Conservation (phyloP, 164 flowering plant species). For the Paratinospora sagittata region DNA sequence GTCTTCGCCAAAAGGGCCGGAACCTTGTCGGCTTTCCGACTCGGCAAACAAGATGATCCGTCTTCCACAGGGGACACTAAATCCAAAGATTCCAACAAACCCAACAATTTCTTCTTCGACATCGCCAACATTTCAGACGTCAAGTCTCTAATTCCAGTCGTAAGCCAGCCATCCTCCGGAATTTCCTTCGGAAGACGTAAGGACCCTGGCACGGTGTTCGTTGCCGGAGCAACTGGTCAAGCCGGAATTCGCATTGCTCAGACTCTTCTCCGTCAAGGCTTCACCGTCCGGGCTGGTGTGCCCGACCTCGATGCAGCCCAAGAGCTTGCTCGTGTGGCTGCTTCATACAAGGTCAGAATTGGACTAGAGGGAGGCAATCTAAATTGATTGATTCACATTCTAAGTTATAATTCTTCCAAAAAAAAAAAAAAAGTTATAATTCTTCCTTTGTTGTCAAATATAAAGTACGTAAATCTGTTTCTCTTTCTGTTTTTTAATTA, state of each 20-base stretch:
- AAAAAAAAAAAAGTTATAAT: too few relatives aligned
- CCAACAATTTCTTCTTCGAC: conserved; percentile 32
- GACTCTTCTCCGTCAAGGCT: conserved; percentile 65
- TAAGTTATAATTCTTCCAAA: too few relatives aligned
- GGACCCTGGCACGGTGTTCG: conserved; percentile 78
- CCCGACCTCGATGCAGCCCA: conserved; percentile 82
- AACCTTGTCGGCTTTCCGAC: conserved; percentile 25
- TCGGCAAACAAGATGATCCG: conserved; percentile 27
- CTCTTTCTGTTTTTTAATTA: too few relatives aligned
- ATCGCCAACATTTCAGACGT: conserved; percentile 49
- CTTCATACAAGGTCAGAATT: conserved; percentile 59
- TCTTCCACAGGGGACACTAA: conserved; percentile 6
- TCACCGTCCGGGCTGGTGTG: conserved; percentile 85
- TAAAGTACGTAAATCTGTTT: too few relatives aligned
- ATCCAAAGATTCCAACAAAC: conserved; percentile 14
- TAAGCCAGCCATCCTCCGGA: conserved; percentile 38
- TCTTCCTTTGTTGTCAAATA: too few relatives aligned
- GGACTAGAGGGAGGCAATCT: too few relatives aligned
- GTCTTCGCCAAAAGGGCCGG: conserved; percentile 39
- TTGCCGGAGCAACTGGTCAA: conserved; percentile 88
- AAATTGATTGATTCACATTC: too few relatives aligned
- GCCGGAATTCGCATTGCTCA: conserved; percentile 78
- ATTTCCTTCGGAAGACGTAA: conserved; percentile 54
- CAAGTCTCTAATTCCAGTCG: conserved; percentile 60
- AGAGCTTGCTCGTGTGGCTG: conserved; percentile 77